Evolutionary conservation across 352 stramenopile species (phyloP).

Genomic region (Pythium aquatile): DNA sequence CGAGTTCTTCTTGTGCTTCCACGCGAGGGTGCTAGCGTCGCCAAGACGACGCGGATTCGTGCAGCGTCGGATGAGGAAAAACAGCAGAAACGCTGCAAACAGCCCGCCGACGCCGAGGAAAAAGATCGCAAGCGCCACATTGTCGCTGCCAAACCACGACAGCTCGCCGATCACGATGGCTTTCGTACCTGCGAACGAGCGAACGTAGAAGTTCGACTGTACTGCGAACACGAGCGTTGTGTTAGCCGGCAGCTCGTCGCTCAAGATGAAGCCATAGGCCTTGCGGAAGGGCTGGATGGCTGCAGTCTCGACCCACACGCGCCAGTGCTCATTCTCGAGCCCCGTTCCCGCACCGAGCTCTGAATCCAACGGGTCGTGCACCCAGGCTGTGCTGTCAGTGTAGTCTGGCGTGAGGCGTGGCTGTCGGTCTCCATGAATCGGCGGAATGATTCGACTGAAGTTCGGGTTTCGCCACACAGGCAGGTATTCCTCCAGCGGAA

Average conservation of each 20-base stretch:
- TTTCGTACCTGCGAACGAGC: conserved; percentile 62
- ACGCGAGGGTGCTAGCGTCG: conserved; percentile 48
- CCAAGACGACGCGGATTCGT: conserved; percentile 46
- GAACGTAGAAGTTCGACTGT: conserved; percentile 80
- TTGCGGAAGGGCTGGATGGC: conserved; percentile 69
- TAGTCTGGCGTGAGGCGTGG: conserved; percentile 55
- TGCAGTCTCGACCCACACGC: conserved; percentile 69
- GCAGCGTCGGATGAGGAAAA: conserved; percentile 51
- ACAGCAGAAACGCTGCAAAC: conserved; percentile 44
- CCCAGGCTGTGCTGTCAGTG: conserved; percentile 78
- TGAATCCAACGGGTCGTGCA: conserved; percentile 47
- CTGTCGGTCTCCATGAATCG: conserved; percentile 19
- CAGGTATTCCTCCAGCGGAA: conserved; percentile 38
- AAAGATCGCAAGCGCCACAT: conserved; percentile 48
- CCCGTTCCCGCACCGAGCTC: conserved; percentile 43
- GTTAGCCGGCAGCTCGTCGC: conserved; percentile 39
- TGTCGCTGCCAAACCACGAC: conserved; percentile 68
- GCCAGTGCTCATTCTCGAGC: conserved; percentile 75
- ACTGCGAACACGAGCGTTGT: conserved; percentile 73
- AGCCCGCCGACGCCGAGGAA: conserved; percentile 57
- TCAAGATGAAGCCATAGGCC: conserved; percentile 59
- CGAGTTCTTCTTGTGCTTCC: conserved; percentile 46
- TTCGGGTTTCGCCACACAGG: conserved; percentile 74
- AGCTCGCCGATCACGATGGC: conserved; percentile 64
- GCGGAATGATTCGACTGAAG: conserved; percentile 69